A percentile compares a stretch with the other conserved stretches of the same genome.
These are phyloP conservation scores for Blastobotrys raffinosifermentans DNA, from an alignment of 1,139 yeast genomes.

Conservation along the genomic window DNA sequence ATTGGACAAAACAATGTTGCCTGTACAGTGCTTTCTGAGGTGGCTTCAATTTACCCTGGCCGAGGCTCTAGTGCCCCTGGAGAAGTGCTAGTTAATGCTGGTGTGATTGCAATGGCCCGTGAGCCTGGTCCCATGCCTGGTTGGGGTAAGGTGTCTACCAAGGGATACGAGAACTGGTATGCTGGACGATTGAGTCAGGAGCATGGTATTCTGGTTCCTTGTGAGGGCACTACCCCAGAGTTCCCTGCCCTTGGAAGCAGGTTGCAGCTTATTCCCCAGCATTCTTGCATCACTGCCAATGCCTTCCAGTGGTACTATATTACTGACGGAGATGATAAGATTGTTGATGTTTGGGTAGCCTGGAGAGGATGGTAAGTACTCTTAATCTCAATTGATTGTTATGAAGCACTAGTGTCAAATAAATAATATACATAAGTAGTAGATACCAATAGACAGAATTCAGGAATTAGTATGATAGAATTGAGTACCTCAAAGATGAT, in stretches of 20 bases:
- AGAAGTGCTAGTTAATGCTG: conserved; percentile 66
- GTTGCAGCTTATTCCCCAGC: conserved; percentile 60
- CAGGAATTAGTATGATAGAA: no score
- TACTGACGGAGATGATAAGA: conserved; percentile 42
- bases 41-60: conserved; percentile 52
- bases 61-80: conserved; percentile 46
- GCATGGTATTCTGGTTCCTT: conserved; percentile 47
- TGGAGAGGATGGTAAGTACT: conserved; percentile 55
- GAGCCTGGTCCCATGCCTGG: conserved; percentile 50
- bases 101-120: conserved; percentile 63
- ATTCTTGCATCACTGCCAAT: conserved; percentile 68
- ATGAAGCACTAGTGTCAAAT: no score
- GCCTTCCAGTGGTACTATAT: conserved; percentile 55
- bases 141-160: conserved; percentile 41
- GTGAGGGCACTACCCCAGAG: conserved; percentile 38
- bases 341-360: conserved; percentile 68
- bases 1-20: conserved; percentile 46
- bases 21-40: conserved; percentile 55
- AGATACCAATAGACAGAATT: no score
- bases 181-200: conserved; percentile 51
- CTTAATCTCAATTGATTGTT: no score
- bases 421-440: no score
- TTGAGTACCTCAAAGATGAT: no score
- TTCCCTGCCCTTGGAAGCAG: conserved; percentile 45
- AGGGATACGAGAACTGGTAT: conserved; percentile 41